These are phyloP conservation scores for Mimosa pudica DNA, from an alignment of 306 rosid genomes.

Conservation along the genomic window DNA sequence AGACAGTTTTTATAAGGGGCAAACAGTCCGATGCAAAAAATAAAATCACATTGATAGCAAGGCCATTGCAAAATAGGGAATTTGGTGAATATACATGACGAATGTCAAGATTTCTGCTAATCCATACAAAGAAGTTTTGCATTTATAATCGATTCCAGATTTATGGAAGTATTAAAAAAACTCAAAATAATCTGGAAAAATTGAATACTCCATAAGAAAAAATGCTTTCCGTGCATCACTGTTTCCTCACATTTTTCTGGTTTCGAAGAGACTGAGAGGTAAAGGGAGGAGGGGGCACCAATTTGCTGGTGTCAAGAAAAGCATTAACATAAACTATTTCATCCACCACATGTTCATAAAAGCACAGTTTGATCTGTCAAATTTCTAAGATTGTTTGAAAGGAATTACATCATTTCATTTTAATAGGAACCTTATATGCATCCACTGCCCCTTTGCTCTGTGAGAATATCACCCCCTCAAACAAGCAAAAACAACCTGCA, in stretches of 20 bases:
- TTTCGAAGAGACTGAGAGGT: not conserved
- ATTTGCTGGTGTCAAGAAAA: not conserved
- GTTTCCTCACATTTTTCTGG: not conserved
- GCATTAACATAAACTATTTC: slow-evolving; percentile 15
- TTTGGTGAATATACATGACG: not conserved
- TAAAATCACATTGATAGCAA: not conserved
- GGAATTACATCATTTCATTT: slow-evolving; percentile 6
- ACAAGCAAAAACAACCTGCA: slow-evolving; percentile 22
- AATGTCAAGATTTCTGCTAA: slow-evolving; percentile 4
- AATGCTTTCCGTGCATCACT: not conserved
- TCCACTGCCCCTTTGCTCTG: not conserved
- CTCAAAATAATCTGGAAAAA: not conserved
- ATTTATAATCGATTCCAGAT: not conserved
- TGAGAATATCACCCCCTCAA: slow-evolving; percentile 14
- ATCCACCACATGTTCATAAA: not conserved
- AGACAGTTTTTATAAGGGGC: slow-evolving; percentile 25
- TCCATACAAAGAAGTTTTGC: not conserved
- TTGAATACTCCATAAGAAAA: slow-evolving; percentile 3
- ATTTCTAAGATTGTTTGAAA: slow-evolving; percentile 14
- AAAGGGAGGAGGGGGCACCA: not conserved
- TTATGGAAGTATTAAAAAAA: not conserved
- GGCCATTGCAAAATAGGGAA: not conserved
- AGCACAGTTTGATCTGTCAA: slow-evolving; percentile 2
- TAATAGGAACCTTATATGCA: slow-evolving; percentile 17
- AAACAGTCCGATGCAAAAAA: not conserved